phyloP scores from a whole-genome alignment of 2,329 filamentous ascomycete species.

The Pseudocercospora macadamiae region DNA sequence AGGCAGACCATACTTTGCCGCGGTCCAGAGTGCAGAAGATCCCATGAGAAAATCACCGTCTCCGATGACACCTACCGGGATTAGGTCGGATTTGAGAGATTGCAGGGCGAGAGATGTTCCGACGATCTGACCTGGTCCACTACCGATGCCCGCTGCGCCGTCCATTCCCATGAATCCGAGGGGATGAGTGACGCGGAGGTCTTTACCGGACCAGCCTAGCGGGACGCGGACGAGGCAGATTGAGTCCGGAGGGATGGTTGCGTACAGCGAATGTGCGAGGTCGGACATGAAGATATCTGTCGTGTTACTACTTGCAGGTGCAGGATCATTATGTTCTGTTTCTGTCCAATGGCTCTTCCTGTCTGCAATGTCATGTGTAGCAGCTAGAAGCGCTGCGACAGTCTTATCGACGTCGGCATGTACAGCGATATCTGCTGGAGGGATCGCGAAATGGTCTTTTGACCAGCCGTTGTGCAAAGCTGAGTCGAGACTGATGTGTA shows the following conservation, averaged over 20 bases:
- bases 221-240: slow-evolving; percentile 26
- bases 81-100: neutral
- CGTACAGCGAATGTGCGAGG: slow-evolving; percentile 21
- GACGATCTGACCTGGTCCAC: slow-evolving; percentile 24
- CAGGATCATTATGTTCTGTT: neutral
- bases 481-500: slow-evolving; percentile 22
- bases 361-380: slow-evolving; percentile 7
- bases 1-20: slow-evolving; percentile 19
- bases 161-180: slow-evolving; percentile 28
- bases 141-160: slow-evolving; percentile 24
- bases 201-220: slow-evolving; percentile 21
- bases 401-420: slow-evolving; percentile 23
- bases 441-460: slow-evolving; percentile 26
- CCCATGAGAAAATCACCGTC: slow-evolving; percentile 27
- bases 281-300: slow-evolving; percentile 23
- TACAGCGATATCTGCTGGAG: slow-evolving; percentile 21
- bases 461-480: slow-evolving; percentile 28
- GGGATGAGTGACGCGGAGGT: slow-evolving; percentile 18
- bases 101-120: slow-evolving; percentile 23
- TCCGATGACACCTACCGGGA: slow-evolving; percentile 20
- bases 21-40: slow-evolving; percentile 25
- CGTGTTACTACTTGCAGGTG: neutral
- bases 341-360: slow-evolving; percentile 11
- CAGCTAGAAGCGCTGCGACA: slow-evolving; percentile 14
- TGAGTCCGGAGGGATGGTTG: slow-evolving; percentile 14